Base-by-base conservation (phyloP, 345 rosid species). In the Citrus sp. region DNA sequence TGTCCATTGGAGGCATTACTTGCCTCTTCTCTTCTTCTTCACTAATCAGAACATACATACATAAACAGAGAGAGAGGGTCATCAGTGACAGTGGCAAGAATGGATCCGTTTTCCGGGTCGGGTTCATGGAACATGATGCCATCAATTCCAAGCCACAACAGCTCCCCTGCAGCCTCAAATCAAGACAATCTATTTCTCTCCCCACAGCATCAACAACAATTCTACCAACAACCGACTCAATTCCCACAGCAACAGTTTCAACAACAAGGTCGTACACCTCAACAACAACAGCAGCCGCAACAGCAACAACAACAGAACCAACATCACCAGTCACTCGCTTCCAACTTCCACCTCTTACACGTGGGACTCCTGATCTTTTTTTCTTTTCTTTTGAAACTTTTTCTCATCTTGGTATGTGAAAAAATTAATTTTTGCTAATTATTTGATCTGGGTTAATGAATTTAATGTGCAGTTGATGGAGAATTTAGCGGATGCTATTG, bases 321-420 rank as follows among this genome's bases (percentile, higher is more conserved):
- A 8, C 95, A 87, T 10, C 98, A 93, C 77, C 97, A 93, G 79
- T 93, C 98, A 4, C 91, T 95, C 28, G 97, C 98, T 30, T 95
- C 98, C 51, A 97, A 91, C 77, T 95, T 92, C 79, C 95, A 92
- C 82, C 92, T 95, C 79, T 81, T 86, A 70, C 92, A 85, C 27
- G 97, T 95, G 19, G 4, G 76, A 64, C 28, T 79, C n/a, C 54
- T 14, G 7, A 25, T 18, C 12, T 62, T 32, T 28, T n/a, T 9
- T 38, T 9, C 7, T 9, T 49, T 16, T 54, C 9, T 21, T 56
- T 58, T 0, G n/a, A 58, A 21, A 58, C 4, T 59, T 59, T 59
- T n/a, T 1, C 28, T n/a, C 62, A n/a, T 22, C 62, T n/a, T 12
- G 28, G 28, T 7, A n/a, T 34, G 54, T 9, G 24, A 54, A 54